Conservation (phyloP, 352 stramenopile species). For the Pythium volutum region DNA sequence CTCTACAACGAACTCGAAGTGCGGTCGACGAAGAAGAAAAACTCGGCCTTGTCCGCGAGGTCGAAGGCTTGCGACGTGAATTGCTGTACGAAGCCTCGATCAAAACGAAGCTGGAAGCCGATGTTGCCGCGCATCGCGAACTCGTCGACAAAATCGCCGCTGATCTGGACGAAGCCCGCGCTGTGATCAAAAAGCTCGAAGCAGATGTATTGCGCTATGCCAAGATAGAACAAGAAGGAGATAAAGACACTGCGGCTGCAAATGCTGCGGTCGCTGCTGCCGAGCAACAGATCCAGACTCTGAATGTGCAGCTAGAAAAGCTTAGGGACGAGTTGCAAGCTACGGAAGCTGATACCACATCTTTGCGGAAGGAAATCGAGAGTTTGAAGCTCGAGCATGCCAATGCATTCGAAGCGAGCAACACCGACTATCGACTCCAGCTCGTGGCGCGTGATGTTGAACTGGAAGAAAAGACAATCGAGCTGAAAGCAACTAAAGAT, state of each 20-base stretch:
- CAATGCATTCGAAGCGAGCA: background rate
- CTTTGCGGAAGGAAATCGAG: background rate
- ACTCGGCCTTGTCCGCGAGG: background rate
- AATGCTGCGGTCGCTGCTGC: constrained; percentile 20
- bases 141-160: background rate
- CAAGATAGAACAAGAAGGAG: constrained; percentile 25
- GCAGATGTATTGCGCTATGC: constrained; percentile 14
- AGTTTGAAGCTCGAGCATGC: background rate
- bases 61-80: background rate
- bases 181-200: constrained; percentile 20
- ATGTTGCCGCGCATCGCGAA: constrained; percentile 26
- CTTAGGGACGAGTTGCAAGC: background rate
- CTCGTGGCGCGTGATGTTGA: constrained; percentile 13
- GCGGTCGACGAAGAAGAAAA: constrained; percentile 4
- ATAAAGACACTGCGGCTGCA: constrained; percentile 11
- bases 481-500: background rate
- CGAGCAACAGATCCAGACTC: constrained; percentile 20
- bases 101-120: constrained; percentile 28
- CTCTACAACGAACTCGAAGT: background rate
- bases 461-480: background rate
- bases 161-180: constrained; percentile 5
- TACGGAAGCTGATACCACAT: background rate
- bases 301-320: constrained; percentile 6
- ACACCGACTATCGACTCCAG: background rate
- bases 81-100: background rate